Base-by-base conservation (phyloP, 805 yeast genomes). In the Suhomyces sp. region DNA sequence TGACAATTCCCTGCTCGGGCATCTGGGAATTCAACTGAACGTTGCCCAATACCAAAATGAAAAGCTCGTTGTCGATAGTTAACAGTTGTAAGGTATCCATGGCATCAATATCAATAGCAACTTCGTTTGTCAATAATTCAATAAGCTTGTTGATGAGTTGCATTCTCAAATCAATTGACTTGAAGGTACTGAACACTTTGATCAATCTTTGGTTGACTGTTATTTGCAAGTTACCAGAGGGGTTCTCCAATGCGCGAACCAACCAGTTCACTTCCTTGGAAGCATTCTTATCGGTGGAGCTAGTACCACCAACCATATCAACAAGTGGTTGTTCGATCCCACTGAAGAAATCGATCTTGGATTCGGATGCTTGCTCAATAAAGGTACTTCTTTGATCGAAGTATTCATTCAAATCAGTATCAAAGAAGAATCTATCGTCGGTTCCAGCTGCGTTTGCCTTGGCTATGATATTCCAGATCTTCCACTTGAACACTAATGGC, bases 271-370 rank as follows among this genome's bases (percentile, higher is more conserved):
- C 76, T 48, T 86, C 90, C 51, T 71, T 70, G 7, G 65, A 33
- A 27, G 63, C 68, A 50, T 76, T 75, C 61, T 82, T 82, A 53
- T 88, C 96, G 55, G 79, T 83, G 1, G 64, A 44, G 24, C 60
- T 54, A 9, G 41, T 49, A 8, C 79, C 72, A 6, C 87, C 79
- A 13, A 90, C 80, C 50, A 87, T 68, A n/a, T 78, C 73, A 19
- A 87, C 77, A 10, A 90, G 65, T 5, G 78, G 73, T 2, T 60
- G 54, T 63, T 91, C 97, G 50, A 90, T 82, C 0, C 69, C 74
- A 17, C 61, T 60, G 19, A 64, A 66, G 57, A 84, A 79, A 45
- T 80, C 75, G 33, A 84, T 71, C 48, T 83, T 82, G 46, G 82
- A 79, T 12, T 65, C 67, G 2, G 64, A 66, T 56, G 88, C 81